Evolutionary conservation across 1,284 basidiomycete genomes (phyloP).

Genomic region (Malassezia slooffiae): DNA sequence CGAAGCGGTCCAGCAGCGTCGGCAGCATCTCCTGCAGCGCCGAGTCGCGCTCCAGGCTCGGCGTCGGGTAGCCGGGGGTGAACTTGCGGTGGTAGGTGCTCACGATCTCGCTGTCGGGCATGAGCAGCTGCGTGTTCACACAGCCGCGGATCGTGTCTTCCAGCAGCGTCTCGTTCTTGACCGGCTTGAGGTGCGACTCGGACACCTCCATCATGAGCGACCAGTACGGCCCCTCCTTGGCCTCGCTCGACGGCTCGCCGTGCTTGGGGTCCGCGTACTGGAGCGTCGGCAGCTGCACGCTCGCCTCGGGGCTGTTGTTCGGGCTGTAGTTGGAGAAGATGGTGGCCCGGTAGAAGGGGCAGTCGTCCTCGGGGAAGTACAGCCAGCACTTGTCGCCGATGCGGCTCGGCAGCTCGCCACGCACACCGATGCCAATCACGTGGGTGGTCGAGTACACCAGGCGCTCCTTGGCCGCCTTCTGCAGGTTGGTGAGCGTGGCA

Average conservation of each 20-base stretch:
- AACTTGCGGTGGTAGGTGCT: slow-evolving; percentile 52
- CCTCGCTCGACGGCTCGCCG: slow-evolving; percentile 43
- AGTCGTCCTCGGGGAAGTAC: slow-evolving; percentile 51
- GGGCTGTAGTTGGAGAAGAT: slow-evolving; percentile 54
- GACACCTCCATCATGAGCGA: slow-evolving; percentile 52
- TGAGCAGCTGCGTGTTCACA: slow-evolving; percentile 50
- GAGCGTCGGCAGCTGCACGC: slow-evolving; percentile 49
- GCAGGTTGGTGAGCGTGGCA: slow-evolving; percentile 46
- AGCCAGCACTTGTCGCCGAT: slow-evolving; percentile 53
- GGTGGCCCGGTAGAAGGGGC: slow-evolving; percentile 53
- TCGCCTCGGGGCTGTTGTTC: slow-evolving; percentile 49
- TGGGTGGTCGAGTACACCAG: slow-evolving; percentile 51
- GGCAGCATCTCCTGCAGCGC: slow-evolving; percentile 50
- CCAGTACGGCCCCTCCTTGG: slow-evolving; percentile 51
- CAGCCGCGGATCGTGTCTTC: slow-evolving; percentile 51
- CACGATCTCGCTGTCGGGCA: slow-evolving; percentile 51
- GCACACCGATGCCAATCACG: slow-evolving; percentile 52
- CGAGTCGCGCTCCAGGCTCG: slow-evolving; percentile 50
- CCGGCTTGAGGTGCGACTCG: slow-evolving; percentile 51
- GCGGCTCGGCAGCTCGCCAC: slow-evolving; percentile 50
- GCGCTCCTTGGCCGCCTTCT: slow-evolving; percentile 47
- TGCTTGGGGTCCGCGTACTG: slow-evolving; percentile 50
- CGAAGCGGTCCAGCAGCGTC: slow-evolving; percentile 47
- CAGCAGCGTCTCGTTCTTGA: slow-evolving; percentile 50
- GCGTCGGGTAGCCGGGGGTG: slow-evolving; percentile 50